These are phyloP conservation scores for Alternaria sp. DNA, from an alignment of 2,329 filamentous ascomycete species.

Conservation along the genomic window DNA sequence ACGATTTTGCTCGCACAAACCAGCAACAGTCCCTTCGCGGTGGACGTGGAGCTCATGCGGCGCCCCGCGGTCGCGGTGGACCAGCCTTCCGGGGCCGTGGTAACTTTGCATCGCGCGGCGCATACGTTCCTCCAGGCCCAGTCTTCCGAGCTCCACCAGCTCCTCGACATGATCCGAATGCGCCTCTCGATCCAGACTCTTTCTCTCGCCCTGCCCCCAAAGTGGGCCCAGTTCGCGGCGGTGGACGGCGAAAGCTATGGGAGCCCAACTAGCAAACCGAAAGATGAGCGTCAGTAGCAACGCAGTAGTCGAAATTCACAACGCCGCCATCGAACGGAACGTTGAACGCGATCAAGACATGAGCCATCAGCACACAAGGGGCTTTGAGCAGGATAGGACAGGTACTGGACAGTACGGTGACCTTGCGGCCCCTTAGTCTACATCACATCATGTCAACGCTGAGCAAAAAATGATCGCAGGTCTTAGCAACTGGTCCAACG, in stretches of 20 bases:
- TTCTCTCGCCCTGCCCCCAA: constrained; percentile 45
- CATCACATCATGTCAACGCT: constrained; percentile 1
- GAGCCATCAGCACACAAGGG: not conserved
- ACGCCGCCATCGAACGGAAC: constrained; percentile 1
- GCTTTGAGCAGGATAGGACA: constrained; percentile 2
- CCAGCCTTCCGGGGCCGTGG: constrained; percentile 36
- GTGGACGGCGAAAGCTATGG: constrained; percentile 48
- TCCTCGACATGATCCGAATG: constrained; percentile 43
- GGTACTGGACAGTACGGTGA: constrained; percentile 2
- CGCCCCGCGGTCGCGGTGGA: constrained; percentile 32
- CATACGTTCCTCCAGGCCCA: constrained; percentile 40
- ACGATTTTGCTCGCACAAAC: constrained; percentile 53
- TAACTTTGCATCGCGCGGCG: constrained; percentile 36
- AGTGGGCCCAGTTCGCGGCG: constrained; percentile 38
- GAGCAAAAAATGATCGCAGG: not conserved
- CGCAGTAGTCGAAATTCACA: constrained; percentile 8
- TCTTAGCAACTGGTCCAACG: not conserved
- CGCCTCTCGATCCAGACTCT: constrained; percentile 50
- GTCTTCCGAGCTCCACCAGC: constrained; percentile 32
- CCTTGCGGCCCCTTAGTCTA: not conserved
- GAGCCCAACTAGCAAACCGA: constrained; percentile 44
- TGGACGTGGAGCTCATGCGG: constrained; percentile 34
- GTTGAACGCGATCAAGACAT: constrained; percentile 1
- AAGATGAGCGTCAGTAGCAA: constrained; percentile 12
- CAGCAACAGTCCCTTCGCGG: constrained; percentile 42